Base-by-base conservation (phyloP, 495 filamentous ascomycete species). In the Thermochaetoides thermophila region DNA sequence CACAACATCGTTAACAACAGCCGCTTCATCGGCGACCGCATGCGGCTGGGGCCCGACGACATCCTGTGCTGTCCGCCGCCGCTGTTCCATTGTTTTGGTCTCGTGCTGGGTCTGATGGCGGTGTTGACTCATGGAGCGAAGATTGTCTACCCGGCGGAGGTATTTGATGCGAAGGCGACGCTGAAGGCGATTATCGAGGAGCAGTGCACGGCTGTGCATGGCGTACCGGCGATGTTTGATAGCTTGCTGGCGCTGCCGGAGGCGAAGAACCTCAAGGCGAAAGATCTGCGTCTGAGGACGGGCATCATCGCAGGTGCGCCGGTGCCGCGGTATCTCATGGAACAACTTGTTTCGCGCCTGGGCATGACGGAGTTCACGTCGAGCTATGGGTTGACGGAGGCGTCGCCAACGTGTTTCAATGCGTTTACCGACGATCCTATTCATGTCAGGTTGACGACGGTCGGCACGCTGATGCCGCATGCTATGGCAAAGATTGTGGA, bases 171-270 rank as follows among this genome's bases (percentile, higher is more conserved):
- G 5, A 45, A 55, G 11, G 69, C 71, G 1, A 69, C 69, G 1
- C 50, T 80, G 13, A 57, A 59, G 32, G 70, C 74, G 31, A 64
- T 82, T 26, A 59, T 66, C 22, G 60, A 69, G 33, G 75, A 82
- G 45, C 54, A 61, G 3, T 82, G 77, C 52, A 80, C 77, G 0
- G 77, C 73, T 0, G 57, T 80, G 1, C 75, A 82, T 46, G 77
- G 77, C 29, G 77, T 82, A 0, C 76, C 77, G 0, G 74, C 77
- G 21, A 82, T 82, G 76, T 76, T 82, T 44, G 74, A 78, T 46
- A 66, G 65, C 2, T 61, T 79, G 14, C 59, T 80, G 27, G 50
- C 52, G n/a, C 46, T 75, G 1, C 61, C 64, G 31, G 63, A 66
- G 34, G 69, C 58, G 1, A 33, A 44, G 24, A 24, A 50, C 18